Conservation (phyloP, 208 protist species). For the Endotrypanum monterogeii region DNA sequence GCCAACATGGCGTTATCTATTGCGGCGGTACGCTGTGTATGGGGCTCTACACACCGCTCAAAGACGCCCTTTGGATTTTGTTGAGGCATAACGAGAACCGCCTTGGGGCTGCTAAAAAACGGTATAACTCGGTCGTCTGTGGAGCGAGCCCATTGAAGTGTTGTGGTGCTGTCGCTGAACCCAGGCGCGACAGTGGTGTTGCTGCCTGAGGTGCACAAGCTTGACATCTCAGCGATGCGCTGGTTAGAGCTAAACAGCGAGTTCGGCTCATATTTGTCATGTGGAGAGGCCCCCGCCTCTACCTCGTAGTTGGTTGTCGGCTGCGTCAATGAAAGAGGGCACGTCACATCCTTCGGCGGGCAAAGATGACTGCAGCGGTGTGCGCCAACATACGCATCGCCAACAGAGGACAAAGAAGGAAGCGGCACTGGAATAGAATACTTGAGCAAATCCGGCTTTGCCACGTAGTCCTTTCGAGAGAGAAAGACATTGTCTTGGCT, state of each 20-base stretch:
- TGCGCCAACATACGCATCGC: neutral
- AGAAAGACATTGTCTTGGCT: neutral
- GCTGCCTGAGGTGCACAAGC: conserved; percentile 20
- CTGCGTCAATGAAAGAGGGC: neutral
- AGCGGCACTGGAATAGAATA: neutral
- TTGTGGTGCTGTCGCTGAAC: conserved; percentile 5
- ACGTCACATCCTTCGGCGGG: neutral
- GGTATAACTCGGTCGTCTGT: neutral
- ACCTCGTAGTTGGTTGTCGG: neutral
- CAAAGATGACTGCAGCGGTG: neutral
- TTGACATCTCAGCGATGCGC: conserved; percentile 14
- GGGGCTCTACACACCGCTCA: conserved; percentile 13
- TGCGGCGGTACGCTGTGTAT: neutral
- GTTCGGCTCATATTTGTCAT: conserved; percentile 14
- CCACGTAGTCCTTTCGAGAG: neutral
- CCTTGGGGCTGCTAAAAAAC: neutral
- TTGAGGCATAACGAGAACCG: neutral
- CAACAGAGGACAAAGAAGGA: neutral
- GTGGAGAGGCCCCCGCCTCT: neutral
- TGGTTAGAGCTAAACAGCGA: conserved; percentile 18
- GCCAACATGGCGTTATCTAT: conserved; percentile 16
- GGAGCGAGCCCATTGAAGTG: conserved; percentile 6
- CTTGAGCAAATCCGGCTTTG: neutral
- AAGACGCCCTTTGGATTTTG: conserved; percentile 5
- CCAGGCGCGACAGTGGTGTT: neutral